phyloP scores from a whole-genome alignment of 1,284 basidiomycete genomes.

The Austroboletus rostrupii region DNA sequence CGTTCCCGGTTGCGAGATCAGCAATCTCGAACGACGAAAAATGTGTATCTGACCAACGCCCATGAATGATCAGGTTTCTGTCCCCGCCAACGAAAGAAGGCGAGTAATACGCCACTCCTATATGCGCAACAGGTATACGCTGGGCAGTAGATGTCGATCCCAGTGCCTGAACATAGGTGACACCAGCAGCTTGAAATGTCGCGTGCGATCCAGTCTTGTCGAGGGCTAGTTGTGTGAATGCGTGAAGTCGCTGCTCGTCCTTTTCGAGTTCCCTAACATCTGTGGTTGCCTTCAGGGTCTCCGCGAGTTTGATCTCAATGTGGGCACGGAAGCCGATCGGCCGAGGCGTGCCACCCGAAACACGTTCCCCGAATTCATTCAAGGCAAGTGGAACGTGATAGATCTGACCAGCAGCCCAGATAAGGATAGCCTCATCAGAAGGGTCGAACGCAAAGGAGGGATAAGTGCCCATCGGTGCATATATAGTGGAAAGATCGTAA shows the following conservation, averaged over 20 bases:
- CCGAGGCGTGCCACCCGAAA: slow-evolving; percentile 44
- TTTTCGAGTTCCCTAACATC: slow-evolving; percentile 54
- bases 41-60: slow-evolving; percentile 61
- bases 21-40: slow-evolving; percentile 66
- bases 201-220: slow-evolving; percentile 50
- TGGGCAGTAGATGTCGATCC: slow-evolving; percentile 19
- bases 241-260: slow-evolving; percentile 50
- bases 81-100: slow-evolving; percentile 57
- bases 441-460: slow-evolving; percentile 63
- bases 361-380: slow-evolving; percentile 45
- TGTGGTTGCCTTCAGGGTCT: slow-evolving; percentile 46
- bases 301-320: slow-evolving; percentile 59
- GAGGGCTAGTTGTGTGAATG: slow-evolving; percentile 57
- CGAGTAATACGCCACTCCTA: slow-evolving; percentile 57
- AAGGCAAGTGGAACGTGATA: slow-evolving; percentile 51
- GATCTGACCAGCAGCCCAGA: slow-evolving; percentile 71
- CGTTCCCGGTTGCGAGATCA: slow-evolving; percentile 42
- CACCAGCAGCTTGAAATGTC: slow-evolving; percentile 65
- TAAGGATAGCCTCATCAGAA: slow-evolving; percentile 56
- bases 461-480: slow-evolving; percentile 72
- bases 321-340: slow-evolving; percentile 57
- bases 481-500: slow-evolving; percentile 58
- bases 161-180: slow-evolving; percentile 54
- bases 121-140: slow-evolving; percentile 46
- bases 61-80: slow-evolving; percentile 52